Evolutionary conservation across 441 rosid genomes (phyloP).

Genomic region (Kokia cookei): DNA sequence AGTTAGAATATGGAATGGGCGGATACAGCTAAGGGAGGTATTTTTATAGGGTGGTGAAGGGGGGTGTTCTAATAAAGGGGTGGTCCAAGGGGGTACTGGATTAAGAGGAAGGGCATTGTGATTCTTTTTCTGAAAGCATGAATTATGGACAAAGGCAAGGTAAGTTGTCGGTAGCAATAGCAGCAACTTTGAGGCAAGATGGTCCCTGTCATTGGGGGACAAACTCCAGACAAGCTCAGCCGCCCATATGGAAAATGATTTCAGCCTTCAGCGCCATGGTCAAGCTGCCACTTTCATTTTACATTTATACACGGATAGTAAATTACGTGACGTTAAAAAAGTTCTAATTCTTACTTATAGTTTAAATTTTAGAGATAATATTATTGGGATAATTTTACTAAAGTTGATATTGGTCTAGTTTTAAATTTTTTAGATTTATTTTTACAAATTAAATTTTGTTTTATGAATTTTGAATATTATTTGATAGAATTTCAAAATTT

Average conservation of each 20-base stretch:
- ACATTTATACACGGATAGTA: no score
- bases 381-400: no score
- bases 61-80: background rate
- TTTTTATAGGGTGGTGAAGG: background rate
- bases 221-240: constrained; percentile 57
- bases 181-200: constrained; percentile 58
- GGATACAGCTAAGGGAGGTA: background rate
- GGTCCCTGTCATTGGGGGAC: constrained; percentile 53
- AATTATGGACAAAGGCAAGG: constrained; percentile 53
- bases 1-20: background rate
- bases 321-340: no score
- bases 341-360: no score
- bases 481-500: no score
- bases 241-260: constrained; percentile 37
- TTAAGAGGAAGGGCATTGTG: background rate
- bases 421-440: no score
- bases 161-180: constrained; percentile 63
- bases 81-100: background rate
- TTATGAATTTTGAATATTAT: no score
- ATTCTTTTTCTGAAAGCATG: constrained; percentile 21
- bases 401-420: no score
- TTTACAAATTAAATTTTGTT: no score
- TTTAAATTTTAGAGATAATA: no score
- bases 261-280: no score
- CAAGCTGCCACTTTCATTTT: background rate